These are phyloP conservation scores for Fusarium bactridioides DNA, from an alignment of 2,329 filamentous ascomycete genomes.

Conservation along the genomic window DNA sequence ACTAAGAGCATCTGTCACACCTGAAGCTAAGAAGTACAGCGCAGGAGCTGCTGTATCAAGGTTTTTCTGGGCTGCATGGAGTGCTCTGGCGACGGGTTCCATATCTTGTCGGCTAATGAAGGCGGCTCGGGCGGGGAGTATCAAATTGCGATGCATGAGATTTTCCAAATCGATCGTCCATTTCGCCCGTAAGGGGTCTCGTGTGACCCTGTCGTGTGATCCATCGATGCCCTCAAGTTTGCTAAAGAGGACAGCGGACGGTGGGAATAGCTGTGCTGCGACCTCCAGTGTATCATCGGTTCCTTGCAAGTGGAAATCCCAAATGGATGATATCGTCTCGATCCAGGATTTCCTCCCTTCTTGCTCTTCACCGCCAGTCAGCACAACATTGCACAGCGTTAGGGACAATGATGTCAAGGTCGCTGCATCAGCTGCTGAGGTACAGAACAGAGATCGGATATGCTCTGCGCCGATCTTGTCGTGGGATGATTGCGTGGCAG, in stretches of 20 bases:
- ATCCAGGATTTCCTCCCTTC: conserved; percentile 58
- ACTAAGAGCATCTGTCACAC: conserved; percentile 33
- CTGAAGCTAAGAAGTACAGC: conserved; percentile 54
- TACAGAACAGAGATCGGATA: conserved; percentile 64
- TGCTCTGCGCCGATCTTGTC: conserved; percentile 65
- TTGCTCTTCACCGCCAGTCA: conserved; percentile 45
- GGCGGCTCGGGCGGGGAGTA: conserved; percentile 58
- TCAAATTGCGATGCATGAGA: conserved; percentile 60
- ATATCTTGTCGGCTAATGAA: conserved; percentile 55
- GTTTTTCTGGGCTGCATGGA: conserved; percentile 49
- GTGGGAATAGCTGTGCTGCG: conserved; percentile 55
- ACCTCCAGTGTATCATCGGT: conserved; percentile 58
- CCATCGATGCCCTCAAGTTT: conserved; percentile 48
- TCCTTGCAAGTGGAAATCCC: conserved; percentile 63
- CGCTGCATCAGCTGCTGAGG: conserved; percentile 57
- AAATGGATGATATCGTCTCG: conserved; percentile 54
- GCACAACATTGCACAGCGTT: conserved; percentile 52
- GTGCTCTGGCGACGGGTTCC: conserved; percentile 51
- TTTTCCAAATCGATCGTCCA: conserved; percentile 59
- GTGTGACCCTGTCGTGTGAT: conserved; percentile 12
- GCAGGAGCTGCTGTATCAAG: conserved; percentile 51
- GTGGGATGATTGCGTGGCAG: conserved; percentile 47
- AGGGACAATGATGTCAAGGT: conserved; percentile 57
- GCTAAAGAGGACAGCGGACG: conserved; percentile 49
- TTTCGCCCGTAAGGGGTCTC: conserved; percentile 30